phyloP scores from a whole-genome alignment of 441 rosid genomes.

The Lepidium campestre region DNA sequence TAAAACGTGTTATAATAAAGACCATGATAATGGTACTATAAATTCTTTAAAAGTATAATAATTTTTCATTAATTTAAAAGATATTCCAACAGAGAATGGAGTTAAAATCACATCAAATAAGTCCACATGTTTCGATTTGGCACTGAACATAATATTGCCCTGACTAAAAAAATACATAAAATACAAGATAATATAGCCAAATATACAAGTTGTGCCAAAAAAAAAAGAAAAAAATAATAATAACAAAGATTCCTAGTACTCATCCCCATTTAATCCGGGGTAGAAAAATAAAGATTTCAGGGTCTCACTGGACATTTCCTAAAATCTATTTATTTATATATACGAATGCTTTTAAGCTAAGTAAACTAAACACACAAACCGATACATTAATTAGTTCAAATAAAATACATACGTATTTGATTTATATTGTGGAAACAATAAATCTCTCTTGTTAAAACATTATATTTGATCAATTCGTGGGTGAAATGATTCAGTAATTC shows the following conservation, averaged over 20 bases:
- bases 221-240: background rate
- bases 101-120: background rate
- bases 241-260: conserved; percentile 22
- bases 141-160: background rate
- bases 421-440: background rate
- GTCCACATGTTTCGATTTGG: background rate
- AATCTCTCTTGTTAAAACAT: background rate
- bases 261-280: conserved; percentile 1
- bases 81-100: background rate
- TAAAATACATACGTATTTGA: background rate
- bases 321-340: background rate
- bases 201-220: background rate
- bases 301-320: background rate
- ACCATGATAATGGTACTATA: background rate
- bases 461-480: background rate
- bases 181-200: background rate
- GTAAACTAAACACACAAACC: background rate
- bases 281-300: background rate
- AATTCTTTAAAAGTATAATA: background rate
- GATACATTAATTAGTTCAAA: background rate
- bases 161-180: background rate
- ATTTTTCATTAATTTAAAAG: background rate
- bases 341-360: background rate
- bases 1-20: background rate
- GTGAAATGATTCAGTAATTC: background rate